Conservation (phyloP, 768 basidiomycete species). For the Boletus edulis region DNA sequence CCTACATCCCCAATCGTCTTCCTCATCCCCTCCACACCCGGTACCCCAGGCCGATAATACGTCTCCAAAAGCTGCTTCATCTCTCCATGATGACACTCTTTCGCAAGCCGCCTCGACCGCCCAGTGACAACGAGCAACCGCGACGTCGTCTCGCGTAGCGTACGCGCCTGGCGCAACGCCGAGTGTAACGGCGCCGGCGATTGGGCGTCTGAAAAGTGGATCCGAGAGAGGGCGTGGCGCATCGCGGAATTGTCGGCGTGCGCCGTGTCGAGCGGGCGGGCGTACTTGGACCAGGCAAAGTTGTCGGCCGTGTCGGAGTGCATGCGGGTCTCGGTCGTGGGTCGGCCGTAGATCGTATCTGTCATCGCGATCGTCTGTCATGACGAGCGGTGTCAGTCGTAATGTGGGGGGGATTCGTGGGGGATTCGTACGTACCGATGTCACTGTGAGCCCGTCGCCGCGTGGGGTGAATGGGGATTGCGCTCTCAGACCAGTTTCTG, state of each 20-base stretch:
- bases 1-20: constrained; percentile 89
- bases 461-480: not conserved
- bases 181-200: constrained; percentile 63
- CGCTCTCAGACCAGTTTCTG: not conserved
- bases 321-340: constrained; percentile 60
- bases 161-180: constrained; percentile 43
- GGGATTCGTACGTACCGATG: constrained; percentile 7
- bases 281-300: constrained; percentile 67
- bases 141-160: constrained; percentile 25
- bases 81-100: constrained; percentile 71
- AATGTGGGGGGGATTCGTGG: no score
- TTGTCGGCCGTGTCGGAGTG: constrained; percentile 86
- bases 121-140: constrained; percentile 67
- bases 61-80: constrained; percentile 60
- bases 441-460: not conserved
- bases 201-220: constrained; percentile 57
- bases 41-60: constrained; percentile 1
- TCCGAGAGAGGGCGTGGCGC: constrained; percentile 46
- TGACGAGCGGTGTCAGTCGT: not conserved
- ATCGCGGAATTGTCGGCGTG: constrained; percentile 5
- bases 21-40: constrained; percentile 39
- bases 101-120: constrained; percentile 69
- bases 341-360: constrained; percentile 70
- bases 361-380: constrained; percentile 40
- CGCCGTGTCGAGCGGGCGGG: constrained; percentile 22